A percentile compares a stretch with the other conserved stretches of the same genome.
phyloP scores from a whole-genome alignment of 371 early-diverging fungal genomes.

The Mortierella sp. region DNA sequence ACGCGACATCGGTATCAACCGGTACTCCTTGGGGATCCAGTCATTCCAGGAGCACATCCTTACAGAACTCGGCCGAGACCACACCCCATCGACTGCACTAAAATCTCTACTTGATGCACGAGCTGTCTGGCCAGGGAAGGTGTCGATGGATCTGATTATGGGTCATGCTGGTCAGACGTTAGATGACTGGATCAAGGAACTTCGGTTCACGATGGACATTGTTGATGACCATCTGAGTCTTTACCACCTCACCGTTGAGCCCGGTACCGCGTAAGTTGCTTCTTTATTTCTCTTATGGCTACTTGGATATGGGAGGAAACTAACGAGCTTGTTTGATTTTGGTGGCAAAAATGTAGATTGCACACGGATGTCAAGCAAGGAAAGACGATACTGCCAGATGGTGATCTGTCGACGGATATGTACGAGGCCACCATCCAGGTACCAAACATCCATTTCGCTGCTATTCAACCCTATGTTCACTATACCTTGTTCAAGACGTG shows the following conservation, averaged over 20 bases:
- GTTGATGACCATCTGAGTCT: constrained; percentile 81
- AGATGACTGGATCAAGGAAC: constrained; percentile 74
- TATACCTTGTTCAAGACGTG: neutral
- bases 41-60: constrained; percentile 73
- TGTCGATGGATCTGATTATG: constrained; percentile 92
- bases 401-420: constrained; percentile 79
- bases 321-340: neutral
- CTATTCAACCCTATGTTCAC: neutral
- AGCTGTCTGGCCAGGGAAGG: constrained; percentile 70
- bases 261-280: constrained; percentile 79
- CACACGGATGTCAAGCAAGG: constrained; percentile 66
- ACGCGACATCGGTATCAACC: constrained; percentile 78
- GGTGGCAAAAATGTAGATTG: constrained; percentile 57
- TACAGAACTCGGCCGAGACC: constrained; percentile 77
- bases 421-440: constrained; percentile 76
- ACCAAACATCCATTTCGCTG: neutral
- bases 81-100: constrained; percentile 73
- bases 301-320: neutral
- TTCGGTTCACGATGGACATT: constrained; percentile 69
- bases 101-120: constrained; percentile 68
- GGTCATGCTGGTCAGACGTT: constrained; percentile 81
- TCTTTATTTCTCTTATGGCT: no score
- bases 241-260: constrained; percentile 89
- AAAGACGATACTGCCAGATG: constrained; percentile 60
- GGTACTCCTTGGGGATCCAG: constrained; percentile 88